Base-by-base conservation (phyloP, 768 basidiomycete genomes). In the Tylopilus vinaceipallidus region DNA sequence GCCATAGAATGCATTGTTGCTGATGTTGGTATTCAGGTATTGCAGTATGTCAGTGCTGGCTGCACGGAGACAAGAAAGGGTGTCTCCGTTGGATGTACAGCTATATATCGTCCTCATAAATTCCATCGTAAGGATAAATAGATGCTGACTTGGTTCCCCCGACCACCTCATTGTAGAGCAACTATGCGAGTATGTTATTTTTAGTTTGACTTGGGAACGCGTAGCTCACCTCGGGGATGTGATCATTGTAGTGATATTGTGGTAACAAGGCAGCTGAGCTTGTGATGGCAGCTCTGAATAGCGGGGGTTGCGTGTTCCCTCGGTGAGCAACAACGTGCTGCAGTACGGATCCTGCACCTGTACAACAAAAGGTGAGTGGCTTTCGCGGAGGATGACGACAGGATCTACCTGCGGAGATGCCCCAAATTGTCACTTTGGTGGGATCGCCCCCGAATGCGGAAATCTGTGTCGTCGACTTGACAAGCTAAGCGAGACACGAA, bases 331-430 rank as follows among this genome's bases (percentile, higher is more conserved):
- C n/a, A 14, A 53, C 23, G 9, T 53, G 52, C 22, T 53, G 52
- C 23, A 53, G 16, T 33, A 53, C 50, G 6, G 50, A 53, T 14
- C 52, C 52, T 11, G 2, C 50, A 3, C 50, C 50, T 51, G 40
- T 33, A 11, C 37, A 29, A 26, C 17, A 14, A 41, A 22, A 13
- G 27, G 6, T 29, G 6, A 29, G 27, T 29, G 12, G 2, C 12
- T 14, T 14, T 22, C 6, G 14, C 5, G 2, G 13, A 16, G 16
- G 24, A 20, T 46, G 10, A 19, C 11, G 16, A 13, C 30, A 11
- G 26, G 3, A 16, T 47, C 12, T 17, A 40, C 52, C 52, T 20
- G 52, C 50, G 3, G 52, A 53, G 24, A n/a, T 16, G 5, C 51
- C 51, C 51, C 50, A 53, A 39, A 53, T 53, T 3, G 50, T 13